Base-by-base conservation (phyloP, 352 stramenopile species). In the Phytophthora pinifolia region DNA sequence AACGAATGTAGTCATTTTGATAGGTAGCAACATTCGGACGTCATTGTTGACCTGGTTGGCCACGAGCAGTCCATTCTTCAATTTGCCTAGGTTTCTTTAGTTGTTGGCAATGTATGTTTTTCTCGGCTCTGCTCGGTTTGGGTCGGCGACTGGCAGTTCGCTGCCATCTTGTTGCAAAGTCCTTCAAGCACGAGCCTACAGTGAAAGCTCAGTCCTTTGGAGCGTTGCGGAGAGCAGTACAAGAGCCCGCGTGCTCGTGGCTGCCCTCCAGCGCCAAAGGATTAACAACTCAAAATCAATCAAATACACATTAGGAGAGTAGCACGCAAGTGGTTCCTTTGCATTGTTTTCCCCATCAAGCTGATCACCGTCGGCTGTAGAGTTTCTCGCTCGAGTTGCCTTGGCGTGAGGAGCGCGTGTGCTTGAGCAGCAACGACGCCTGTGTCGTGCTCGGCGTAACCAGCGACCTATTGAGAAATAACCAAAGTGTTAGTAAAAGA, bases 321-420 rank as follows among this genome's bases (percentile, higher is more conserved):
- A 25, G 20, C 20, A 25, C 20, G 20, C 20, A 27, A 27, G 22
- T 5, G 22, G 22, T 6, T 27, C 22, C 22, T 27, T 36, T 48
- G 34, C 20, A 52, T 33, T 27, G 22, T 4, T 27, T 29, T 18
- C 17, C 6, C 8, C 44, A 30, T 6, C 13, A 25, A 20, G 37
- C 2, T 35, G 22, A 47, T 68, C 41, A 89, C 57, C 75, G 55
- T 65, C 81, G 82, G 54, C 82, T 92, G 55, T 94, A 94, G 22
- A 94, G 42, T 14, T 82, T 74, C 25, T 92, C 80, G 7, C 61
- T 65, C 10, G 82, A 92, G 48, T 83, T 83, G 49, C 65, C 50
- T 63, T 92, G 82, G n/a, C 84, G 82, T 5, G 79, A 91, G 0
- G 84, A 86, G 13, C 84, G 80, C n/a, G 84, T 77, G 52, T 89